Conservation (phyloP, 176 grass and related monocot genomes). For the Aegilops speltoides region DNA sequence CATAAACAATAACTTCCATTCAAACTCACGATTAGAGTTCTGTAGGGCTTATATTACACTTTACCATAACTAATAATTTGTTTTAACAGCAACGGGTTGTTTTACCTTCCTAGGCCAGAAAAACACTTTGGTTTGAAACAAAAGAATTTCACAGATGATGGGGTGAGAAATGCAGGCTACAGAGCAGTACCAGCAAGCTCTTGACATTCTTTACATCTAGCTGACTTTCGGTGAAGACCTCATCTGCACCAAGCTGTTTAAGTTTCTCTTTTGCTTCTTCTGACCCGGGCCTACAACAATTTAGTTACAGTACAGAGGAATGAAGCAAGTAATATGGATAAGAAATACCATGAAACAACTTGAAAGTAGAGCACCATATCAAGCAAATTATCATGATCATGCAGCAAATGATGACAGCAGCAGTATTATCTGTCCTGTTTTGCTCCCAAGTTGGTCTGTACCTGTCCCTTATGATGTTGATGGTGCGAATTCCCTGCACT, state of each 20-base stretch:
- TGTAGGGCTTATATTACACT: background rate
- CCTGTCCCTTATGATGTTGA: constrained; percentile 97
- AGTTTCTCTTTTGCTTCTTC: constrained; percentile 74
- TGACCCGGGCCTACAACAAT: constrained; percentile 58
- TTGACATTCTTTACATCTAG: constrained; percentile 81
- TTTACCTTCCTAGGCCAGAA: background rate
- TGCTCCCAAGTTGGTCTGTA: background rate
- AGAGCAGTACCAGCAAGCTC: constrained; percentile 64
- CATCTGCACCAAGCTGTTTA: constrained; percentile 77
- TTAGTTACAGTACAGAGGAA: background rate
- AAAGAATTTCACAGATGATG: background rate
- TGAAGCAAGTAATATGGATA: background rate
- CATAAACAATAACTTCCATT: background rate
- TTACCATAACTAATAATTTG: background rate
- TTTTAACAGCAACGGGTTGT: background rate
- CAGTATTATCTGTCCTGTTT: background rate
- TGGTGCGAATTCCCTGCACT: constrained; percentile 53
- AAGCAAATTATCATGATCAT: background rate
- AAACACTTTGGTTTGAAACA: background rate
- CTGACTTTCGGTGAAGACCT: constrained; percentile 74
- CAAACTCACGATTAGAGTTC: background rate
- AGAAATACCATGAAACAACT: background rate
- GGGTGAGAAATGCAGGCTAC: background rate
- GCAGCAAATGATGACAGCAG: background rate
- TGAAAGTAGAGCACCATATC: background rate